These are phyloP conservation scores for Aspergillus indologenus DNA, from an alignment of 495 filamentous ascomycete genomes.

Conservation along the genomic window DNA sequence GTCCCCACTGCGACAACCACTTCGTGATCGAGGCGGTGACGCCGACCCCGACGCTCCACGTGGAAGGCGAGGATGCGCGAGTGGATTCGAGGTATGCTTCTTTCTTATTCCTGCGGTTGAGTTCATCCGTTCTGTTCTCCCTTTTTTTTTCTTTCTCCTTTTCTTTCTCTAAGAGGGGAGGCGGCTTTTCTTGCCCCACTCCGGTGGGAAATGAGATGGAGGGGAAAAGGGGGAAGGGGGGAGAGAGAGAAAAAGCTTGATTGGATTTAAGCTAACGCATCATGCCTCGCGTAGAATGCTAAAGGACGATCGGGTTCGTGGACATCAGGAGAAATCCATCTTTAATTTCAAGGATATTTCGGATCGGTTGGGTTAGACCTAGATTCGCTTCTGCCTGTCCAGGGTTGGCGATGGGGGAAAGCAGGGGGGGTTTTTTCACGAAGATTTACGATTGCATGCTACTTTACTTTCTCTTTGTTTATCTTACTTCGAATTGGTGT, in stretches of 20 bases:
- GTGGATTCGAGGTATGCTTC: slow-evolving; percentile 60
- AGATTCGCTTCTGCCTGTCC: too few relatives aligned
- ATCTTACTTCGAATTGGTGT: too few relatives aligned
- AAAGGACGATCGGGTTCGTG: slow-evolving; percentile 81
- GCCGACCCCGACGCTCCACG: slow-evolving; percentile 71
- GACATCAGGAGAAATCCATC: slow-evolving; percentile 58
- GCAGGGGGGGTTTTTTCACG: slow-evolving; percentile 5
- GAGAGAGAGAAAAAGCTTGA: neutral
- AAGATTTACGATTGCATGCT: slow-evolving; percentile 35
- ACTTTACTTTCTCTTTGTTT: slow-evolving; percentile 8
- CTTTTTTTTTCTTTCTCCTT: too few relatives aligned
- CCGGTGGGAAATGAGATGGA: too few relatives aligned
- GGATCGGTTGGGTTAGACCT: slow-evolving; percentile 66
- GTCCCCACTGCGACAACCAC: slow-evolving; percentile 99
- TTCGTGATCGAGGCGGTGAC: slow-evolving; percentile 86
- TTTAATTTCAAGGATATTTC: slow-evolving; percentile 70
- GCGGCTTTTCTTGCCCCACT: too few relatives aligned
- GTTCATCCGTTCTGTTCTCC: neutral
- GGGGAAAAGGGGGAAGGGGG: too few relatives aligned
- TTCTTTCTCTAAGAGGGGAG: too few relatives aligned
- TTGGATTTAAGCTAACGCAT: neutral
- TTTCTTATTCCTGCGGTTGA: neutral
- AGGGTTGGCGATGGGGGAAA: too few relatives aligned
- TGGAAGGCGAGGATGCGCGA: slow-evolving; percentile 88
- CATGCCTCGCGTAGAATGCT: slow-evolving; percentile 75